Evolutionary conservation across 1,139 yeast genomes (phyloP), one percentile per base, ranked within the genome.

Genomic region (Suhomyces choctaworum): DNA sequence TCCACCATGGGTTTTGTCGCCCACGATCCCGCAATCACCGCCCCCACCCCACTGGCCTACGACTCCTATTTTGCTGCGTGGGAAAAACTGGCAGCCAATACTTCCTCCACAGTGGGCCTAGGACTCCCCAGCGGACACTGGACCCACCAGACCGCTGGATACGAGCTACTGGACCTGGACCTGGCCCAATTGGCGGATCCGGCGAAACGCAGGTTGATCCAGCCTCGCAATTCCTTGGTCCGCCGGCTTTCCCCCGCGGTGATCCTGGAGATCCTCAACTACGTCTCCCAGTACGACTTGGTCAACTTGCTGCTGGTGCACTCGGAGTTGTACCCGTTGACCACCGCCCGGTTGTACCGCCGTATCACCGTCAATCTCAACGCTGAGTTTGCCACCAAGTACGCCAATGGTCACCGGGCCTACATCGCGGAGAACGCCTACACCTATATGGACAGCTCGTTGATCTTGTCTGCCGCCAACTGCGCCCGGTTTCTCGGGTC

Each of bases 231-330:
- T 22, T 43, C 45, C 35, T 23, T 42, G 6, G 32, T 40, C 13
- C 22, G 23, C 4, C 27, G 28, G 10, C 38, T 56, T 7, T 52
- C 59, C 10, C 34, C 28, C 4, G 31, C 34, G 25, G 35, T 54
- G 5, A 23, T 56, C n/a, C 41, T 42, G 23, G 35, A 45, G 16
- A 25, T 50, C 6, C 31, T 46, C 15, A 41, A 48, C 16, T 45
- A 56, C 36, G 66, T 66, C 9, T 54, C 50, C 36, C 73, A 66
- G 33, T 64, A 46, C 45, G 71, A 65, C 37, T 47, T 66, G 40
- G 47, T 55, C 5, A 54, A 46, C 27, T 36, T 65, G 13, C 53
- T 54, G 51, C 32, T 41, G 14, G 57, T 63, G 2, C 58, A 66
- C 37, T 40, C 50, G 1, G 35, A 40, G 16, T 37, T 66, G 15